Conservation (phyloP, 768 basidiomycete species). For the Omphalotus guepiniiformis region DNA sequence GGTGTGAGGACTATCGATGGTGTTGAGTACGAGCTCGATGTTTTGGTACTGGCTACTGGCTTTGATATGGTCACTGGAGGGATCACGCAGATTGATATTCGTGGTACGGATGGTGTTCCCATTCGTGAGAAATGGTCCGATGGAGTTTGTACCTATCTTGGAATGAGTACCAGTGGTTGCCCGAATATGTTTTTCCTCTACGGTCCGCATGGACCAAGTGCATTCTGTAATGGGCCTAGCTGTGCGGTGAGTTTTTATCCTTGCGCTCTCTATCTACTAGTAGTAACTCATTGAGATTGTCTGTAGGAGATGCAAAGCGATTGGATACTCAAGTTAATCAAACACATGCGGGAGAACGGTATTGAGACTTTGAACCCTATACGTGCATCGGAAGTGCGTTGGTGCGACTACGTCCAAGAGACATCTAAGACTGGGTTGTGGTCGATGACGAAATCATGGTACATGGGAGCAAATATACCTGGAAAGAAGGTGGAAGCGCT, state of each 20-base stretch:
- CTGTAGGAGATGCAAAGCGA: conserved; percentile 21
- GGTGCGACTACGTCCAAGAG: background rate
- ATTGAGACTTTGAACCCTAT: background rate
- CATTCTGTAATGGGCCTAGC: conserved; percentile 13
- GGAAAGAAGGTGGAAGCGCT: conserved; percentile 8
- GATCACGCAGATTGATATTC: conserved; percentile 14
- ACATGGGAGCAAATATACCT: conserved; percentile 12
- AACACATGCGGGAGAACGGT: conserved; percentile 12
- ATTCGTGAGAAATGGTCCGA: conserved; percentile 15
- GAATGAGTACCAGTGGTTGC: conserved; percentile 10
- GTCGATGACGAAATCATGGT: conserved; percentile 12
- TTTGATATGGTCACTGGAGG: conserved; percentile 14
- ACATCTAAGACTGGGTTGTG: background rate
- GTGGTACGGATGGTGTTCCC: conserved; percentile 11
- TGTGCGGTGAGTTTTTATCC: conserved; percentile 9
- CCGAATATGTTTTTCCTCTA: conserved; percentile 17
- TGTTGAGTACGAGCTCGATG: conserved; percentile 12
- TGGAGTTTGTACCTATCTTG: conserved; percentile 16
- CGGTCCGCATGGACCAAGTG: conserved; percentile 15
- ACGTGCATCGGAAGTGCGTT: background rate
- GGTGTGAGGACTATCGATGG: conserved; percentile 13
- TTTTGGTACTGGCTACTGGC: conserved; percentile 15
- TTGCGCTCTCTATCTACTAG: background rate
- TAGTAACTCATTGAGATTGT: background rate
- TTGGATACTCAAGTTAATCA: conserved; percentile 21